phyloP scores from a whole-genome alignment of 495 filamentous ascomycete species.

The Xylaria cubensis region DNA sequence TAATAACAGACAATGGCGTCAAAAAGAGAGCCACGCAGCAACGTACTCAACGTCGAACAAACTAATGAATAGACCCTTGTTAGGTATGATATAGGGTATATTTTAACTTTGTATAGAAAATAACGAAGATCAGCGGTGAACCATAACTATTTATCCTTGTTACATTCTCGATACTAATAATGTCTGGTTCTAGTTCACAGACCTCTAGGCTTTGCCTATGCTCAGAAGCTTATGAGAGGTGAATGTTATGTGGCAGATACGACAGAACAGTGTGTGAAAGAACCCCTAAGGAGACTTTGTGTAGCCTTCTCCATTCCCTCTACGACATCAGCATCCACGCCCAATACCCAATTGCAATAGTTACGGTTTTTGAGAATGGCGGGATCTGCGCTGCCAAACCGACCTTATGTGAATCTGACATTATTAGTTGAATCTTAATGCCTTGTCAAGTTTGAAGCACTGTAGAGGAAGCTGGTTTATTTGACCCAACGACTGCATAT shows the following conservation, averaged over 20 bases:
- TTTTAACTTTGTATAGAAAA: not conserved
- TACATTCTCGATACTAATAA: not conserved
- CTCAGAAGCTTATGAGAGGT: not conserved
- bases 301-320: too few species aligned
- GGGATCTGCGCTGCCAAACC: not conserved
- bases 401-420: not conserved
- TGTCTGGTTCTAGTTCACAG: not conserved
- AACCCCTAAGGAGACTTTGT: too few species aligned
- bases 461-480: conserved; percentile 3
- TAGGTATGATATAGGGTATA: conserved; percentile 1
- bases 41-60: not conserved
- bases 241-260: not conserved
- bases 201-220: too few species aligned
- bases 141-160: not conserved
- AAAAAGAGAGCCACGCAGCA: not conserved
- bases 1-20: not conserved
- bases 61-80: not conserved
- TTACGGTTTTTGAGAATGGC: not conserved
- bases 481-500: conserved; percentile 2
- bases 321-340: too few species aligned
- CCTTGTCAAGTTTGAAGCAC: not conserved
- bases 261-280: too few species aligned
- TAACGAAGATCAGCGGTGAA: conserved; percentile 2
- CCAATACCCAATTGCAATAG: too few species aligned
- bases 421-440: not conserved